Percentiles rank a stretch among this genome's conserved stretches.
These are phyloP conservation scores for Picochlorum sp. DNA, from an alignment of 139 green algal genomes.

Conservation along the genomic window DNA sequence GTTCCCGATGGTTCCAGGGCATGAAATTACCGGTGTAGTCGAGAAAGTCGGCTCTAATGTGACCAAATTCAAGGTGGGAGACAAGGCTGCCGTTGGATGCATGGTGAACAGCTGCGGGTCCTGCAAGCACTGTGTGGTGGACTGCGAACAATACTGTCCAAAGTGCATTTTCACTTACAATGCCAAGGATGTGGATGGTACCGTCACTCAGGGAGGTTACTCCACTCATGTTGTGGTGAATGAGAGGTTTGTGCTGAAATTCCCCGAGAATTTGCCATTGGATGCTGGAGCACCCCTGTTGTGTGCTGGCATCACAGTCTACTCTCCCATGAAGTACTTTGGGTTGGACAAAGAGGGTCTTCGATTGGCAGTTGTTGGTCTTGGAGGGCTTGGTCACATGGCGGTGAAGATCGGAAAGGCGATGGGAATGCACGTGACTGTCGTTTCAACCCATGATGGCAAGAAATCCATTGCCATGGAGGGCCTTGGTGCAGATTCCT, in stretches of 20 bases:
- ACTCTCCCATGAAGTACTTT: slow-evolving; percentile 56
- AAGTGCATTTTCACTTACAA: slow-evolving; percentile 69
- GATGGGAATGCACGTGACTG: slow-evolving; percentile 56
- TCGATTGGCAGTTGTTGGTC: slow-evolving; percentile 60
- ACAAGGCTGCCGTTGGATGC: slow-evolving; percentile 67
- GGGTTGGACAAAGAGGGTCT: slow-evolving; percentile 65
- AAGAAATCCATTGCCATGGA: slow-evolving; percentile 65
- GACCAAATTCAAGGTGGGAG: slow-evolving; percentile 61
- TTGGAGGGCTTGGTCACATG: slow-evolving; percentile 60
- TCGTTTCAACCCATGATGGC: slow-evolving; percentile 47
- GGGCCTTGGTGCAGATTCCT: slow-evolving; percentile 53
- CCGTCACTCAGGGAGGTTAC: slow-evolving; percentile 65
- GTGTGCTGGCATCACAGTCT: slow-evolving; percentile 72
- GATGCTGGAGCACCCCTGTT: slow-evolving; percentile 60
- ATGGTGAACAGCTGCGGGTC: slow-evolving; percentile 62
- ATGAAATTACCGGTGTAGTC: slow-evolving; percentile 82
- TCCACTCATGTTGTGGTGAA: slow-evolving; percentile 46
- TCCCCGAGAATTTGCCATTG: slow-evolving; percentile 56
- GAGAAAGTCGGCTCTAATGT: slow-evolving; percentile 57
- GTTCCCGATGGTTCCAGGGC: slow-evolving; percentile 40
- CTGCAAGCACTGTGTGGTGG: slow-evolving; percentile 27
- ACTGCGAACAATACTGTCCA: slow-evolving; percentile 44
- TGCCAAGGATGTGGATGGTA: slow-evolving; percentile 34
- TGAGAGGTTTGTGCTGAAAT: slow-evolving; percentile 36
- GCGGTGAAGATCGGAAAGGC: slow-evolving; percentile 66